Conservation (phyloP, 1,284 basidiomycete genomes). For the Puccinia horiana region DNA sequence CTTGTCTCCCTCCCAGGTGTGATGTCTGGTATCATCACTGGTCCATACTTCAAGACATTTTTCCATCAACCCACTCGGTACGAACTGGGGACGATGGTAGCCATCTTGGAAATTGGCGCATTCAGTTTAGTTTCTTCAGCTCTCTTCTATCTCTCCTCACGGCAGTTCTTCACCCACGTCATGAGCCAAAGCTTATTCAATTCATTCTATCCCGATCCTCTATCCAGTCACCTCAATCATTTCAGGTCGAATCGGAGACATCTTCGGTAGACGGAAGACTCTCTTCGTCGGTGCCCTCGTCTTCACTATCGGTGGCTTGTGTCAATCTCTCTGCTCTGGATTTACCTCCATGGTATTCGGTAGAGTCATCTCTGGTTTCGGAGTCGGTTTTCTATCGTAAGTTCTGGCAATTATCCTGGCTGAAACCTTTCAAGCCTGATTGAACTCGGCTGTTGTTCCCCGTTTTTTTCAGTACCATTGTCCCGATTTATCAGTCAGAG, state of each 20-base stretch:
- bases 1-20: conserved; percentile 63
- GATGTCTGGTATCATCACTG: conserved; percentile 90
- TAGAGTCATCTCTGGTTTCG: conserved; percentile 83
- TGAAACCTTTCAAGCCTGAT: background rate
- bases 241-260: conserved; percentile 82
- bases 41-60: conserved; percentile 71
- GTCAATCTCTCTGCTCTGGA: conserved; percentile 84
- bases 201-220: background rate
- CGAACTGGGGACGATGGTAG: conserved; percentile 76
- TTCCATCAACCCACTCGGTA: conserved; percentile 73
- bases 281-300: conserved; percentile 81
- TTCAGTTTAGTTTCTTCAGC: conserved; percentile 66
- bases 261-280: conserved; percentile 81
- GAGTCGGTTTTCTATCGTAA: conserved; percentile 86
- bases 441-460: conserved; percentile 28
- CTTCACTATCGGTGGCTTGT: conserved; percentile 82
- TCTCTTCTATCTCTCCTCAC: background rate
- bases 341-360: conserved; percentile 85
- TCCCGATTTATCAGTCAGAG: conserved; percentile 96
- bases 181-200: background rate
- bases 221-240: conserved; percentile 79
- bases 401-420: conserved; percentile 56
- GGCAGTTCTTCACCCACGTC: background rate
- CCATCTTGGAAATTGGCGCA: conserved; percentile 76
- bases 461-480: conserved; percentile 71